Evolutionary conservation across 2,329 filamentous ascomycete species (phyloP), one percentile per base, ranked within the genome.

Genomic region (Domatiomyces globalis): DNA sequence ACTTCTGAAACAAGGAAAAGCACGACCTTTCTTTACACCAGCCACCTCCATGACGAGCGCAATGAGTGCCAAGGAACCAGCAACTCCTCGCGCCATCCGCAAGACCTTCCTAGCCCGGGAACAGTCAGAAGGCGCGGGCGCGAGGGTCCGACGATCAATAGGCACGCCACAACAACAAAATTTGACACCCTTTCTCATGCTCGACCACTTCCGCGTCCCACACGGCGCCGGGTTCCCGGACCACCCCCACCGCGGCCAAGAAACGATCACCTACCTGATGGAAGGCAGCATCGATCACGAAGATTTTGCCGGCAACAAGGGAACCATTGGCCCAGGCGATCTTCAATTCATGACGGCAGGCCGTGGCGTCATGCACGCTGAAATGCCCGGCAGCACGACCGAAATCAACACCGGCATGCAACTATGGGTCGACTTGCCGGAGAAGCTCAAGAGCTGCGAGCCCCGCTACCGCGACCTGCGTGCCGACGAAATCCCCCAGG

Each of bases 321-420:
- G 90, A 52, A 92, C 85, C 2, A 87, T 96, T 60, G 76, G 83
- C 54, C 70, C 84, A 0, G 90, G 90, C n/a, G 90, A 95, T 65
- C 71, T 96, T 46, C 90, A 96, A 66, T 96, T 96, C 75, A 96
- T 96, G 92, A 95, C 90, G 0, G 90, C 90, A 1, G 90, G 90
- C 3, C 74, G 77, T 4, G 90, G 90, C 43, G 94, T 96, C 62
- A 85, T 95, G 67, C 92, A 96, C 68, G 87, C 89, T 39, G 90
- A 96, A 70, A 95, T 96, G 88, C 90, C 90, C 8, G 77, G 79
- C 50, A 80, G 85, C 63, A 87, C 87, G 64, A 66, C 75, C 0
- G 85, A 92, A 65, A 86, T 86, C 48, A 95, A 89, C 66, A 77
- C 94, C 50, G 90, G 90, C 33, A 79, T 96, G 70, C 92, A 96